These are phyloP conservation scores for Cyclotella choctawhatcheeana DNA, from an alignment of 108 stramenopile genomes.

Conservation along the genomic window DNA sequence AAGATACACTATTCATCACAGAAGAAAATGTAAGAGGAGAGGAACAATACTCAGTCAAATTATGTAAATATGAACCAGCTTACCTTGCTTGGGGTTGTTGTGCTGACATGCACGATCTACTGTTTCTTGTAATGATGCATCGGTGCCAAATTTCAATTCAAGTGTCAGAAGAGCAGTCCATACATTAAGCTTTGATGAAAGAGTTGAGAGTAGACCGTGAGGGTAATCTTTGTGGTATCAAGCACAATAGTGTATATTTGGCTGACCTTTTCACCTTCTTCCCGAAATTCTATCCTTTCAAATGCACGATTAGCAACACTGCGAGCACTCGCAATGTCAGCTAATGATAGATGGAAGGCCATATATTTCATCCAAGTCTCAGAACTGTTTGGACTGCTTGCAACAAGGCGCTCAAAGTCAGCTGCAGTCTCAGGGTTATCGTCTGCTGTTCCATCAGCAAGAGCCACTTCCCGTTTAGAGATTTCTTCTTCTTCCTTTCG, in stretches of 20 bases:
- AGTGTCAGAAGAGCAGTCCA: conserved; percentile 95
- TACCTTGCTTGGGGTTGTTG: conserved; percentile 87
- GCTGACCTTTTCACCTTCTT: conserved; percentile 76
- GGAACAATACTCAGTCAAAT: too few species aligned
- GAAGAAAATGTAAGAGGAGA: not conserved
- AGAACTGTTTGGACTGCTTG: conserved; percentile 89
- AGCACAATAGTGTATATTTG: conserved; percentile 2
- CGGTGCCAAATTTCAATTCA: conserved; percentile 91
- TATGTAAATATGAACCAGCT: too few species aligned
- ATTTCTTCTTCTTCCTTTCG: conserved; percentile 81
- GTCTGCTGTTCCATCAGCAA: conserved; percentile 91
- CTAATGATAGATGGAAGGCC: conserved; percentile 94
- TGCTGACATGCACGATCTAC: conserved; percentile 88
- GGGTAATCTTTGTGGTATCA: not conserved
- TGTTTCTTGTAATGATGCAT: conserved; percentile 66
- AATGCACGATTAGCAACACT: conserved; percentile 89
- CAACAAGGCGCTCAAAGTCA: conserved; percentile 96
- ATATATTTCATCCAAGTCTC: conserved; percentile 96
- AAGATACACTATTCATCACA: conserved; percentile 62
- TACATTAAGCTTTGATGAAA: conserved; percentile 78
- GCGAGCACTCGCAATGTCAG: conserved; percentile 92
- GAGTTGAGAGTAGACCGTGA: not conserved
- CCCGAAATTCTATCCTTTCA: conserved; percentile 90
- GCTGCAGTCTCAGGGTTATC: conserved; percentile 88
- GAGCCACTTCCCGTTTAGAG: conserved; percentile 72